Conservation (phyloP, 345 rosid genomes). For the Lepidium africanum region DNA sequence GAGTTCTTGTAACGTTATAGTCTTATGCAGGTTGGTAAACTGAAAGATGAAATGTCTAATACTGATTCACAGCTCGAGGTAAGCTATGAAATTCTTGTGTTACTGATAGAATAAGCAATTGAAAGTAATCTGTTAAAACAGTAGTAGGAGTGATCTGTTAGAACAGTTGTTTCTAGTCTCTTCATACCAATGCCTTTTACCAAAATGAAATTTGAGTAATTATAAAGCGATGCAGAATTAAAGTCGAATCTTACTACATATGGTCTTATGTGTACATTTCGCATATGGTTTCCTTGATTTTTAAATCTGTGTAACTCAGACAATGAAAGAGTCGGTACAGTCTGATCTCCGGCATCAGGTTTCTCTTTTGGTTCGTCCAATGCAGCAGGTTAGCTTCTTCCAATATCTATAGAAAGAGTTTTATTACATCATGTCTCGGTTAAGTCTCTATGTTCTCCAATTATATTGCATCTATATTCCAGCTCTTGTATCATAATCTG, state of each 20-base stretch:
- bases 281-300: neutral
- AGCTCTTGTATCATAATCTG: neutral
- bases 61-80: conserved; percentile 83
- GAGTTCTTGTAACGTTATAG: neutral
- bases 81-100: neutral
- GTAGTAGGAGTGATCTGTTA: neutral
- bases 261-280: neutral
- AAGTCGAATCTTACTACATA: neutral
- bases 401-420: neutral
- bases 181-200: neutral
- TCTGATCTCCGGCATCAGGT: conserved; percentile 76
- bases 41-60: conserved; percentile 87
- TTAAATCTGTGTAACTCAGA: conserved; percentile 32
- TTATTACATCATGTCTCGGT: neutral
- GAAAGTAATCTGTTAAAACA: neutral
- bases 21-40: conserved; percentile 55
- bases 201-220: neutral
- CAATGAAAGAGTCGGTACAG: conserved; percentile 72
- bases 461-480: neutral
- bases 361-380: conserved; percentile 82
- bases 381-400: conserved; percentile 71
- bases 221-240: neutral
- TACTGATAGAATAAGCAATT: neutral
- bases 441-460: neutral
- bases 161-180: conserved; percentile 2